These are phyloP conservation scores for Geotrichum restrictum DNA, from an alignment of 1,139 yeast species.

Conservation along the genomic window DNA sequence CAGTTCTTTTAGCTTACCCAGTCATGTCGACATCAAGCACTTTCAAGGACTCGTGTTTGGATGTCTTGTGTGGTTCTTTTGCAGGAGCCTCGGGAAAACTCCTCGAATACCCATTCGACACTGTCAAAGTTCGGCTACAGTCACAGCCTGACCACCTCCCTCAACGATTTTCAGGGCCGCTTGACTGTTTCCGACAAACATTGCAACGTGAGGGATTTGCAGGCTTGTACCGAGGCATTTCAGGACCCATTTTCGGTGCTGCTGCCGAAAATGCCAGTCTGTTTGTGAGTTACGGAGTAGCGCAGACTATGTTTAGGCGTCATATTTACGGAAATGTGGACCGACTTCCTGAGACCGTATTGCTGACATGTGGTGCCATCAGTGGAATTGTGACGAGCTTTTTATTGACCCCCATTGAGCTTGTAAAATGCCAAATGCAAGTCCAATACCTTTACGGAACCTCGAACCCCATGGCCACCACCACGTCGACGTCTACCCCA, in stretches of 20 bases:
- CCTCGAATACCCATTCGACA: slow-evolving; percentile 89
- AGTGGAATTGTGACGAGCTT: slow-evolving; percentile 83
- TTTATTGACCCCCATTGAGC: slow-evolving; percentile 83
- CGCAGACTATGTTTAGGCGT: slow-evolving; percentile 39
- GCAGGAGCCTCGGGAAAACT: slow-evolving; percentile 84
- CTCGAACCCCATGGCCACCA: background rate
- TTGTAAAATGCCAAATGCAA: slow-evolving; percentile 83
- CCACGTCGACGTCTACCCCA: background rate
- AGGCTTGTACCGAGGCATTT: slow-evolving; percentile 61
- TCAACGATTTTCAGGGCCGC: slow-evolving; percentile 47
- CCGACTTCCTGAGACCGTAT: slow-evolving; percentile 22
- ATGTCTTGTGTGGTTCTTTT: slow-evolving; percentile 39
- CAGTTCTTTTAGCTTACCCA: background rate
- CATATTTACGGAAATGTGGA: slow-evolving; percentile 15
- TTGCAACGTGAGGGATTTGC: slow-evolving; percentile 61
- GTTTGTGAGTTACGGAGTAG: slow-evolving; percentile 57
- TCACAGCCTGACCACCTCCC: slow-evolving; percentile 54
- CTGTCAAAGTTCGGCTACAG: slow-evolving; percentile 84
- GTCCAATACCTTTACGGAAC: slow-evolving; percentile 45
- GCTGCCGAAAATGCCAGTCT: slow-evolving; percentile 77
- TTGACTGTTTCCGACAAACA: slow-evolving; percentile 59
- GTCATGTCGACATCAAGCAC: slow-evolving; percentile 14
- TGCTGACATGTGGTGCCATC: slow-evolving; percentile 64
- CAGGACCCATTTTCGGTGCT: slow-evolving; percentile 83
- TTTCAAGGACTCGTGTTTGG: slow-evolving; percentile 24